Evolutionary conservation across 1,284 basidiomycete species (phyloP), one percentile per base, ranked within the genome.

Genomic region (Trichosporon sp.): DNA sequence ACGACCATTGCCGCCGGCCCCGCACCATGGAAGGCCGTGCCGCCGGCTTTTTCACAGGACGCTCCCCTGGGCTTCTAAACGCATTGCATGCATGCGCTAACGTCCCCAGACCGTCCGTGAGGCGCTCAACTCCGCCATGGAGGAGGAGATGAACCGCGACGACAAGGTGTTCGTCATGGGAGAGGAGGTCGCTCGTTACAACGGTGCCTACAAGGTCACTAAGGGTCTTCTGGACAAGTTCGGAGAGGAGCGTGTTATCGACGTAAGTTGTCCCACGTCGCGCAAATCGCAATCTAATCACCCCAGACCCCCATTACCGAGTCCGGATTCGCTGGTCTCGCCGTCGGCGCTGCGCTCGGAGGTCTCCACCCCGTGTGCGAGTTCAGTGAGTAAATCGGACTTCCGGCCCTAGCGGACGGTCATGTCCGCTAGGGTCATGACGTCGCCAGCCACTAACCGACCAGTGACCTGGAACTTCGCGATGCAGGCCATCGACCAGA

Each of bases 181-280:
- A 75, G 97, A 99, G 85, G 97, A 99, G 85, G 97, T 99, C 68
- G 96, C 97, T 66, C 90, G 94, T 75, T 99, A 99, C 87, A 98
- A 99, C 82, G 96, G 96, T 85, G 96, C 96, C 75, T 99, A 99
- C 90, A 99, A 99, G 89, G 89, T 98, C 79, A 97, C 95, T 75
- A 98, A 98, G 86, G 97, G 97, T 71, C 89, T 99, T 29, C 87
- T 98, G 76, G 97, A 99, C 89, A 99, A 99, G 87, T 99, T 98
- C 76, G 97, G 97, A 76, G 96, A 98, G 86, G 95, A 93, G 86
- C 92, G 97, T 72, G 97, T 99, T 70, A 91, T 99, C 71, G 97
- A 99, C 84, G 81, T 83, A 75, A 79, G 82, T 79, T 31, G 8
- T 35, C n/a, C 29, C 29, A n/a, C n/a, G 29, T 31, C 18, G 44